phyloP scores from a whole-genome alignment of 1,284 basidiomycete genomes.

The Gomphus sp. region DNA sequence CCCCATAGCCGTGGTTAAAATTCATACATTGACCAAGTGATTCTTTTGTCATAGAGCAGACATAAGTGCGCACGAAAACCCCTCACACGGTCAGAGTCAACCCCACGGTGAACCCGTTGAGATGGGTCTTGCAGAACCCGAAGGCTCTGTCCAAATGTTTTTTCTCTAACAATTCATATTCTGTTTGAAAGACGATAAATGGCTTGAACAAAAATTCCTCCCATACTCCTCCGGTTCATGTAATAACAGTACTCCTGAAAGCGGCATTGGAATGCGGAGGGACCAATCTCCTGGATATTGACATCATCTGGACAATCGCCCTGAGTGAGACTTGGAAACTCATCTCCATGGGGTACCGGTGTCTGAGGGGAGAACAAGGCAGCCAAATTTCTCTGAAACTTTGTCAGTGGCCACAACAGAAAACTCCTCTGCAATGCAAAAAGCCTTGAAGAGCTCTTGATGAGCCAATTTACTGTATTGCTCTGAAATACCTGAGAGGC shows the following conservation, averaged over 20 bases:
- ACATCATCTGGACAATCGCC: too few relatives aligned
- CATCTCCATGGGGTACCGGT: too few relatives aligned
- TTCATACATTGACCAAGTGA: slow-evolving; percentile 63
- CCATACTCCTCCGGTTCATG: slow-evolving; percentile 55
- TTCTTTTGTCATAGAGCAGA: slow-evolving; percentile 73
- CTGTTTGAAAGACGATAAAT: slow-evolving; percentile 81
- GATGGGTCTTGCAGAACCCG: too few relatives aligned
- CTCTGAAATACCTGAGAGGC: too few relatives aligned
- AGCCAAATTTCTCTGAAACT: slow-evolving; percentile 65
- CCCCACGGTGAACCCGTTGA: slow-evolving; percentile 18
- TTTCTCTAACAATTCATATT: slow-evolving; percentile 72
- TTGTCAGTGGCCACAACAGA: slow-evolving; percentile 61
- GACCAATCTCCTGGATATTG: slow-evolving; percentile 49
- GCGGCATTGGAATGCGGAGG: slow-evolving; percentile 26
- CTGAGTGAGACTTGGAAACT: too few relatives aligned
- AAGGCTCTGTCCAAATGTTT: slow-evolving; percentile 55
- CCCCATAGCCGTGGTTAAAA: too few relatives aligned
- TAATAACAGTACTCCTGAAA: slow-evolving; percentile 18
- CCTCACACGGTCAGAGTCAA: slow-evolving; percentile 41
- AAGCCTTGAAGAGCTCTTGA: slow-evolving; percentile 59
- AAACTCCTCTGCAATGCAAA: slow-evolving; percentile 75
- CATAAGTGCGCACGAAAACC: slow-evolving; percentile 64
- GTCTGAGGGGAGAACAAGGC: too few relatives aligned
- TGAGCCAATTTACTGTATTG: too few relatives aligned
- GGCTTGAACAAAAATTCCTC: slow-evolving; percentile 86